Evolutionary conservation across 768 basidiomycete genomes (phyloP).

Genomic region (Collybiopsis confluens): DNA sequence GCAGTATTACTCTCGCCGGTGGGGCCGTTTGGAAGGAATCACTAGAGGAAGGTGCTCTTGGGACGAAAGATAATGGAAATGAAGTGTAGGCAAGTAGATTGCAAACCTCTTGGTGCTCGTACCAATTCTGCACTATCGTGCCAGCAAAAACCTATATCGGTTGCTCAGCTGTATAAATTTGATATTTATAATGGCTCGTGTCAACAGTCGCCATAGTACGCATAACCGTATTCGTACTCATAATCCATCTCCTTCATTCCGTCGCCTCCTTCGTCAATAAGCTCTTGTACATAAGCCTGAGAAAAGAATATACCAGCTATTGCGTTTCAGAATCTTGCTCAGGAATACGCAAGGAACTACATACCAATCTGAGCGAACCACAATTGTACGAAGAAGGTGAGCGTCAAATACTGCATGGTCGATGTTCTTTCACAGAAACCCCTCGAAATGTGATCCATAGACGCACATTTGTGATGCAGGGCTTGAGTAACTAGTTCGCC

Average conservation of each 20-base stretch:
- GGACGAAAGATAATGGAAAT: constrained; percentile 5
- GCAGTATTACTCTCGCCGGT: constrained; percentile 33
- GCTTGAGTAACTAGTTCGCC: not conserved
- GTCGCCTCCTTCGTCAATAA: not conserved
- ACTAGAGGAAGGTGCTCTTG: constrained; percentile 34
- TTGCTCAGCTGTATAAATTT: too few species aligned
- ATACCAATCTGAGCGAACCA: not conserved
- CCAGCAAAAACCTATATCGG: too few species aligned
- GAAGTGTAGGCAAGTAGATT: too few species aligned
- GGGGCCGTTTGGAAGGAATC: constrained; percentile 38
- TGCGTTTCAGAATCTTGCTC: not conserved
- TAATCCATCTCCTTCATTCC: constrained; percentile 5
- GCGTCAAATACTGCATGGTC: not conserved
- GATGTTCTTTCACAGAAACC: constrained; percentile 1
- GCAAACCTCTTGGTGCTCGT: too few species aligned
- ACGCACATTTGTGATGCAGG: not conserved
- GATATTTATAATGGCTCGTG: too few species aligned
- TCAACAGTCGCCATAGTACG: not conserved
- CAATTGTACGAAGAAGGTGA: not conserved
- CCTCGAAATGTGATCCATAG: not conserved
- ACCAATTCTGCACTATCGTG: too few species aligned
- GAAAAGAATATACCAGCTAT: not conserved
- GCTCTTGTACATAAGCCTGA: constrained; percentile 1
- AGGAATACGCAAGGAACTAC: not conserved
- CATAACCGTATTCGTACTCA: not conserved